A percentile compares a stretch with the other conserved stretches of the same genome.
Conservation (phyloP, 2,329 filamentous ascomycete genomes). For the Calonectria multiphialidica region DNA sequence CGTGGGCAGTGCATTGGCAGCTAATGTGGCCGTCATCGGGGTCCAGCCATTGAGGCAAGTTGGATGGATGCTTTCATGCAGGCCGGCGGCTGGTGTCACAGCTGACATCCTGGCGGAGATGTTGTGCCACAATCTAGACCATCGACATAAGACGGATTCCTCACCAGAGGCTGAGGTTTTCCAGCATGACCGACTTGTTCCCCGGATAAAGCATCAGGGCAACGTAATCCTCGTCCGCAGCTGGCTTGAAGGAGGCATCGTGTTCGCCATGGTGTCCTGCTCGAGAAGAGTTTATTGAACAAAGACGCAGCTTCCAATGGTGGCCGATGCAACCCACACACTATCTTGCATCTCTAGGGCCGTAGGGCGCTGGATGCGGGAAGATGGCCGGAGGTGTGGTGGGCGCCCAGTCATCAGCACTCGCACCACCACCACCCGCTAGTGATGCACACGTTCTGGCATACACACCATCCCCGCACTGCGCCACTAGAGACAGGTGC, state of each 20-base stretch:
- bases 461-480: constrained; percentile 13
- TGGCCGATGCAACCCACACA: constrained; percentile 3
- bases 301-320: neutral
- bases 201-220: neutral
- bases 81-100: neutral
- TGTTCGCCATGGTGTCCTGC: constrained; percentile 19
- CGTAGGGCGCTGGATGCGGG: neutral
- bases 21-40: neutral
- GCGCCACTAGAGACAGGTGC: constrained; percentile 10
- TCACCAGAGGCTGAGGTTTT: neutral
- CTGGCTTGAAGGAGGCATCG: constrained; percentile 5
- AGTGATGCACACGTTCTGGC: neutral
- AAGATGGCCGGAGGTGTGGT: neutral
- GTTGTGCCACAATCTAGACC: neutral
- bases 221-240: constrained; percentile 11
- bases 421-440: neutral
- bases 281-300: constrained; percentile 6
- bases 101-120: neutral
- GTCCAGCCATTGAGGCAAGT: neutral
- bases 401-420: neutral
- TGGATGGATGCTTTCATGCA: constrained; percentile 3
- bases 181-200: constrained; percentile 4
- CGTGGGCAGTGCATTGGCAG: constrained; percentile 3
- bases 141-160: neutral
- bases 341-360: neutral